These are phyloP conservation scores for Macrophomina tecta DNA, from an alignment of 2,329 filamentous ascomycete genomes.

Conservation along the genomic window DNA sequence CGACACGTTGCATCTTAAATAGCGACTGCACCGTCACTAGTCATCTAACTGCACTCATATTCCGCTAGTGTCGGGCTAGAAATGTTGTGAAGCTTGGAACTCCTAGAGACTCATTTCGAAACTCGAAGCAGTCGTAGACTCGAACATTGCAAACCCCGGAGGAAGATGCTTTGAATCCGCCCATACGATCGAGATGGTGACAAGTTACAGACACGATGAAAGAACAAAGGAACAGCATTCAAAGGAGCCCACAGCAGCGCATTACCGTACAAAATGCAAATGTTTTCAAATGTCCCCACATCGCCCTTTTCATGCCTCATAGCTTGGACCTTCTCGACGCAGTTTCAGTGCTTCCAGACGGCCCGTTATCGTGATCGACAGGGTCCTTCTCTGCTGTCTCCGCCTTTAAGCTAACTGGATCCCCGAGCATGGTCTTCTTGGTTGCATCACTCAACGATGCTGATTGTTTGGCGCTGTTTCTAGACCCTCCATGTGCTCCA, in stretches of 20 bases:
- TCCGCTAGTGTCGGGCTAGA: background rate
- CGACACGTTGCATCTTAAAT: background rate
- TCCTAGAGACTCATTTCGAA: too few species aligned
- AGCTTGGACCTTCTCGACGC: conserved; percentile 16
- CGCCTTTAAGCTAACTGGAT: conserved; percentile 25
- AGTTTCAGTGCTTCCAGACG: conserved; percentile 3
- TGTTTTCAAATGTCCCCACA: too few species aligned
- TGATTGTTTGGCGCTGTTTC: background rate
- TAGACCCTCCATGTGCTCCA: background rate
- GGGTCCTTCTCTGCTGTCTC: conserved; percentile 19
- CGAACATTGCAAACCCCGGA: too few species aligned
- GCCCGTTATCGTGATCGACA: conserved; percentile 27
- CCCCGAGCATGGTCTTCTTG: conserved; percentile 28
- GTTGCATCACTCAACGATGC: background rate
- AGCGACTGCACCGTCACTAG: too few species aligned
- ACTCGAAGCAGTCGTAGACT: too few species aligned
- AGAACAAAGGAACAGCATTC: too few species aligned
- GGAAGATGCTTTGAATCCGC: too few species aligned
- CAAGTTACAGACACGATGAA: too few species aligned
- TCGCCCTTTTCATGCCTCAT: too few species aligned
- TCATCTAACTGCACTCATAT: background rate
- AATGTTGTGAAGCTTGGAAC: background rate
- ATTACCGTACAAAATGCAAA: background rate
- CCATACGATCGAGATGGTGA: too few species aligned
- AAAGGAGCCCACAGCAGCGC: too few species aligned